Percentiles rank a stretch among this genome's conserved stretches.
Conservation (phyloP, 305 asterid species). For the Plantago lanceolata region DNA sequence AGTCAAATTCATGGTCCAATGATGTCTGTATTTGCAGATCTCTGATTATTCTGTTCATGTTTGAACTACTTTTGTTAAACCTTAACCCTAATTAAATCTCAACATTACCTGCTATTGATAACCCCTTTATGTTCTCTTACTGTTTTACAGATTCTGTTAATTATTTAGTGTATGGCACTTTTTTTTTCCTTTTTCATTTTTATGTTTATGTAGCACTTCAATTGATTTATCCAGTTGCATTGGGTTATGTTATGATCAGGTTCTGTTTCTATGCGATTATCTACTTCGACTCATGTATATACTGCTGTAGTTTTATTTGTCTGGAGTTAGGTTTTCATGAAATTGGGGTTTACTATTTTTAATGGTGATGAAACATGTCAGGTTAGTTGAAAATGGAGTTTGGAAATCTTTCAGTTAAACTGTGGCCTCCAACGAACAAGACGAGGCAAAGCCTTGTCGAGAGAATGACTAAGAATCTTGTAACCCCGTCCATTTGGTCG, state of each 20-base stretch:
- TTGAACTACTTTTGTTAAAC: no score
- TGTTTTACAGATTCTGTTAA: background rate
- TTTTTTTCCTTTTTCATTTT: no score
- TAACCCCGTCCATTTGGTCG: slow-evolving; percentile 81
- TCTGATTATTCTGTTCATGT: background rate
- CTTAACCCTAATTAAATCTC: background rate
- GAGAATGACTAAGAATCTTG: slow-evolving; percentile 71
- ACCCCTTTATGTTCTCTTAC: background rate
- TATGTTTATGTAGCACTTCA: background rate
- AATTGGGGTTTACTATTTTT: no score
- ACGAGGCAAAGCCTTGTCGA: slow-evolving; percentile 73
- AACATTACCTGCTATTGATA: background rate
- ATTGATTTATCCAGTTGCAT: no score
- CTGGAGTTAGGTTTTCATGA: background rate
- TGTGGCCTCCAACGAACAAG: slow-evolving; percentile 77
- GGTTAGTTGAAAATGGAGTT: slow-evolving; percentile 56
- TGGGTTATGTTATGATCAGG: no score
- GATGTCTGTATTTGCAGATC: background rate
- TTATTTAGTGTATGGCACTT: no score
- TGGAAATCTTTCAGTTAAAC: slow-evolving; percentile 43
- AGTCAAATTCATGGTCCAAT: background rate
- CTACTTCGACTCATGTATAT: no score
- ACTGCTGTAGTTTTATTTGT: background rate
- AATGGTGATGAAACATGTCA: slow-evolving; percentile 7
- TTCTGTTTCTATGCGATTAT: no score